A percentile compares a stretch with the other conserved stretches of the same genome.
phyloP scores from a whole-genome alignment of 257 asterid genomes.

The Solanum pinnatisectum region DNA sequence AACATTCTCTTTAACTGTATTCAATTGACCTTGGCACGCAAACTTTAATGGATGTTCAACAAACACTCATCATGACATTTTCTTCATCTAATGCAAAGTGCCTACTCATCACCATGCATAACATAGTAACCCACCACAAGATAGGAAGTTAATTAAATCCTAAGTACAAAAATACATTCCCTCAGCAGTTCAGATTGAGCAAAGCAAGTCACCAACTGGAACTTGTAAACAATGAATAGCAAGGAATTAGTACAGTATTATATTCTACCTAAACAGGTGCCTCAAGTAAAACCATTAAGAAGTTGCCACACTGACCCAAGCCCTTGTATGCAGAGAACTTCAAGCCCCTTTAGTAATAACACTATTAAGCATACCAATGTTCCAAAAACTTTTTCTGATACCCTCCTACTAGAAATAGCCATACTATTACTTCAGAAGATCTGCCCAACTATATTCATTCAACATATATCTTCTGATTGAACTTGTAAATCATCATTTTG shows the following conservation, averaged over 20 bases:
- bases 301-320: not conserved
- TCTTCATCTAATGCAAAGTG: slow-evolving; percentile 24
- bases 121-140: slow-evolving; percentile 12
- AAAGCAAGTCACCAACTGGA: not conserved
- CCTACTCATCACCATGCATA: slow-evolving; percentile 9
- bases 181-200: not conserved
- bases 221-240: not conserved
- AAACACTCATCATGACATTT: slow-evolving; percentile 25
- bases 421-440: not conserved
- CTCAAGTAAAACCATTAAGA: not conserved
- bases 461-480: not conserved
- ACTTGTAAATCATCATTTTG: not conserved
- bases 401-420: not conserved
- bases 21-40: slow-evolving; percentile 49
- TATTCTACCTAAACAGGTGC: not conserved
- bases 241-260: not conserved
- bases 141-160: slow-evolving; percentile 1
- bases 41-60: slow-evolving; percentile 17
- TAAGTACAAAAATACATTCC: not conserved
- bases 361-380: not conserved
- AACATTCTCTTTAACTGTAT: slow-evolving; percentile 61
- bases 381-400: not conserved
- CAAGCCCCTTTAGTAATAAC: not conserved
- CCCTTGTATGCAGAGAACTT: not conserved
- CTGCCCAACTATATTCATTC: not conserved